phyloP scores from a whole-genome alignment of 192 early-diverging fungal species.

The Coemansia pectinata region DNA sequence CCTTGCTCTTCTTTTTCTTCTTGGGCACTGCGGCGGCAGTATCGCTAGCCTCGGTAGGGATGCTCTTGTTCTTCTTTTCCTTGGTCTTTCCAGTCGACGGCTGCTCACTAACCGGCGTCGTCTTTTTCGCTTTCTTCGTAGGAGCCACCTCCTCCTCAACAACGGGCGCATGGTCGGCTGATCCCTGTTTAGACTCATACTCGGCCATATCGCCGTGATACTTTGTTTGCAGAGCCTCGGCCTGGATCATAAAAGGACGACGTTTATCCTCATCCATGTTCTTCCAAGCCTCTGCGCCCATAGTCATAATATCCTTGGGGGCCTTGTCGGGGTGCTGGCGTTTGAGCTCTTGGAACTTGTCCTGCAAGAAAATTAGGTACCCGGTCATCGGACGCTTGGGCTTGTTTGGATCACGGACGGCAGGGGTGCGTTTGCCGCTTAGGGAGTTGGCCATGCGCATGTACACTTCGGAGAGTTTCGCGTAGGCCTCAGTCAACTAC shows the following conservation, averaged over 20 bases:
- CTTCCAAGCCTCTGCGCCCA: background rate
- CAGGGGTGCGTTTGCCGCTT: background rate
- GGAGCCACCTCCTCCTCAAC: background rate
- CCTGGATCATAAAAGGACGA: background rate
- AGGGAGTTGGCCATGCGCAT: conserved; percentile 3
- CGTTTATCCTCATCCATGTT: background rate
- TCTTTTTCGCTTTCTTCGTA: background rate
- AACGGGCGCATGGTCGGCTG: background rate
- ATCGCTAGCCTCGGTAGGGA: background rate
- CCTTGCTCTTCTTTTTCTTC: conserved; percentile 9
- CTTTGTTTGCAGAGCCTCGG: background rate
- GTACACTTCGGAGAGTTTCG: conserved; percentile 1
- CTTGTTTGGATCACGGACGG: background rate
- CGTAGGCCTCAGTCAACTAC: conserved; percentile 3
- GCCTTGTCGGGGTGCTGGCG: background rate
- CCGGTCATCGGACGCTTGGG: conserved; percentile 7
- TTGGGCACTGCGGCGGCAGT: background rate
- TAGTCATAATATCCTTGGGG: background rate
- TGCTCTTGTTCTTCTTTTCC: background rate
- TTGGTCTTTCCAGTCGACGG: background rate
- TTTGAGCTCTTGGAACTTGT: conserved; percentile 2
- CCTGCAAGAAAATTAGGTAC: background rate
- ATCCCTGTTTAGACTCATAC: background rate
- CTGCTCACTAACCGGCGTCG: background rate
- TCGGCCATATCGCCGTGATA: background rate